phyloP scores from a whole-genome alignment of 495 filamentous ascomycete genomes.

The Lophiotrema nucula region DNA sequence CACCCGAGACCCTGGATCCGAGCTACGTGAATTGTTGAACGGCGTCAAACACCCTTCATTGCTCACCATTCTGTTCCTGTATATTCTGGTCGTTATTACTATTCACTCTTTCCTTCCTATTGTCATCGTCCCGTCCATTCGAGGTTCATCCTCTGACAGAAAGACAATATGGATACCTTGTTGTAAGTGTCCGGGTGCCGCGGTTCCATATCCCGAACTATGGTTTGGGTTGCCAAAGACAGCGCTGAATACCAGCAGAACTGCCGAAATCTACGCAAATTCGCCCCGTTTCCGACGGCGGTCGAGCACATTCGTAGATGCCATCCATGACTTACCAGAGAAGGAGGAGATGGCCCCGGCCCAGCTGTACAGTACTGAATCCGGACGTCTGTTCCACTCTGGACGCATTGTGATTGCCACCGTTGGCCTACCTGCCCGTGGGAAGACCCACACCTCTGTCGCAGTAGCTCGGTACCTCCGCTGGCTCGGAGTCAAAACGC shows the following conservation, averaged over 20 bases:
- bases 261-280: conserved; percentile 82
- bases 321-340: conserved; percentile 88
- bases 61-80: background rate
- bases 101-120: background rate
- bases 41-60: background rate
- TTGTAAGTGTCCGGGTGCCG: conserved; percentile 62
- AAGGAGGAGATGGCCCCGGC: conserved; percentile 87
- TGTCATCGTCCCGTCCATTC: background rate
- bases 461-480: conserved; percentile 91
- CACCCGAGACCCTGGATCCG: conserved; percentile 21
- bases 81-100: background rate
- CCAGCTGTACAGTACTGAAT: conserved; percentile 97
- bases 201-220: too few relatives aligned
- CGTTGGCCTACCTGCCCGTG: conserved; percentile 91
- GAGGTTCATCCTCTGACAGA: too few relatives aligned
- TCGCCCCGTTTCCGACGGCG: conserved; percentile 79
- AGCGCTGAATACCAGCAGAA: conserved; percentile 47
- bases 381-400: conserved; percentile 93
- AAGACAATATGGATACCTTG: conserved; percentile 75
- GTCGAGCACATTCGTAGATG: conserved; percentile 95
- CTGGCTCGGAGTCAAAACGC: conserved; percentile 98
- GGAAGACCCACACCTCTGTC: conserved; percentile 98
- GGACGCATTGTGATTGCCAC: conserved; percentile 96
- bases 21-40: conserved; percentile 20
- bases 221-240: too few relatives aligned